Evolutionary conservation across 495 filamentous ascomycete genomes (phyloP), one percentile per base, ranked within the genome.

Genomic region (Sporormia fimetaria): DNA sequence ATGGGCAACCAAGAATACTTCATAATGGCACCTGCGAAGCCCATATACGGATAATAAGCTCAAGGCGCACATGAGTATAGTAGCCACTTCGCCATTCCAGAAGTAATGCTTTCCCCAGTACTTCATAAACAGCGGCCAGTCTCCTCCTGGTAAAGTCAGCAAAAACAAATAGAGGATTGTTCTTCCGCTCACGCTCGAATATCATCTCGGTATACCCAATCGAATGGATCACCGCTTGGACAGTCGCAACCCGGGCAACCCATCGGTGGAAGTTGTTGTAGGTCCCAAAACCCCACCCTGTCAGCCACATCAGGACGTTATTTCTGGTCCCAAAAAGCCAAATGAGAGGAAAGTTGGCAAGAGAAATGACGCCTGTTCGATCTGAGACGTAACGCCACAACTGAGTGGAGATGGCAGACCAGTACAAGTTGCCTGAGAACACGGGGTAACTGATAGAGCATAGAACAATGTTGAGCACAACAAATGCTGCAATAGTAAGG

Each of bases 1-100:
- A 40, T 78, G 74, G 18, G 63, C 49, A 12, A 68, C 42, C 7
- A 76, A 57, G 39, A 77, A 76, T 12, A 67, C 49, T 42, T 78
- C 74, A 44, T 76, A 77, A 7, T 53, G 57, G 21, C 54, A 56
- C 23, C 57, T 60, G 4, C 74, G 64, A 18, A 76, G 56, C 20
- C 59, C 61, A 24, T 68, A 62, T 5, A 73, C 45, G 1, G 72
- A 70, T 23, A 67, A 56, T 15, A 62, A 47, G 10, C 67, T 37
- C 8, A 75, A 33, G 1, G 71, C 23, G 6, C 64, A 42, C 66
- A 74, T 76, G 16, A 62, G 52, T 3, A 66, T 38, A 27, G 64
- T 70, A 0, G 65, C 72, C 68, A 40, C 5, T 37, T 46, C 43
- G 2, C 43, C 43, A 27, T 46, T 46, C 43, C 43, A 46, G 28